Evolutionary conservation across 768 basidiomycete species (phyloP), one percentile per base, ranked within the genome.

Genomic region (Zangia roseola): DNA sequence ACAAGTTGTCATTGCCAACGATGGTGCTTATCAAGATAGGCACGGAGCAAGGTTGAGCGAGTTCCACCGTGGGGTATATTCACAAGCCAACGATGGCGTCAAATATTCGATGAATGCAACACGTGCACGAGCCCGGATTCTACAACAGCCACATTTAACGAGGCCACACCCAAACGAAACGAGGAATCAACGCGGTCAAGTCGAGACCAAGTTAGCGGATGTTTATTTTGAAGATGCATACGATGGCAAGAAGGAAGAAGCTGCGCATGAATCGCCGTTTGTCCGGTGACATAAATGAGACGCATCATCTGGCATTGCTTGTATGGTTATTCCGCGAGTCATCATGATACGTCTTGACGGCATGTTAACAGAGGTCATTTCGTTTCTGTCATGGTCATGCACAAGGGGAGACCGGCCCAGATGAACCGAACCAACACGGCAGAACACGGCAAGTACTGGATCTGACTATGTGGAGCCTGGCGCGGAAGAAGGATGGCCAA

Each of bases 201-300:
- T 88, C 36, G 82, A 86, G 60, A 91, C 80, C 6, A 86, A 84
- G 69, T 92, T 91, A 23, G 88, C 89, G 10, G 87, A 85, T 86
- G 65, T 88, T 91, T 23, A 86, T 88, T 16, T 83, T 85, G 54
- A 47, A 47, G 45, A 45, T 16, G 38, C 16, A 35, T 43, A 39
- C 47, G 16, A n/a, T 54, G 14, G 4, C 41, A 44, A 49, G 39
- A 33, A 37, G 42, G 35, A 14, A 25, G 34, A 41, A 49, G 47
- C 24, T 26, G 34, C 30, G 10, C 38, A 43, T 56, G 43, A 51
- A 34, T 56, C 50, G 53, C 58, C 49, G 60, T 65, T 47, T 43
- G 34, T 26, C 10, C 24, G 40, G 40, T 10, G 19, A 26, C 24
- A 47, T 48, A 31, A 28, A 40, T 48, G 17, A 19, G 30, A 60